phyloP scores from a whole-genome alignment of 345 rosid species.

The Populus euphratica region DNA sequence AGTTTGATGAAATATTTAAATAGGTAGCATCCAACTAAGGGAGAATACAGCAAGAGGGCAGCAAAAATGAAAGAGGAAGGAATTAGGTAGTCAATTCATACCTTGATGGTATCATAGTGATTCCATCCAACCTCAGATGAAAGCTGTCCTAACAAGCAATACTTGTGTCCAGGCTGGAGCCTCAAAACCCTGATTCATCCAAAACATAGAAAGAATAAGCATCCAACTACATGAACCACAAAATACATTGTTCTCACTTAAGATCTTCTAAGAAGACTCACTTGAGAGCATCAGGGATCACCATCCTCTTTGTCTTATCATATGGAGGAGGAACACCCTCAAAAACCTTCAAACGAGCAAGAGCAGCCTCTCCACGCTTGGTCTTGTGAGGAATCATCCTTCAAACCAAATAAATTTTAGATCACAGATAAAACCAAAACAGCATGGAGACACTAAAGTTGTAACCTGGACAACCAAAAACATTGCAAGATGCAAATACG shows the following conservation, averaged over 20 bases:
- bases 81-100: background rate
- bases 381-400: constrained; percentile 38
- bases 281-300: constrained; percentile 37
- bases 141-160: constrained; percentile 32
- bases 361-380: constrained; percentile 37
- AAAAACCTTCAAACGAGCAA: constrained; percentile 32
- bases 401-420: background rate
- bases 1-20: background rate
- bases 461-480: background rate
- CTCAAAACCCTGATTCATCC: constrained; percentile 29
- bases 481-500: background rate
- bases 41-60: background rate
- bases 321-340: constrained; percentile 36
- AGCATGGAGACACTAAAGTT: background rate
- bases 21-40: background rate
- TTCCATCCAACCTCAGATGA: constrained; percentile 38
- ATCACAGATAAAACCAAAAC: background rate
- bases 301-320: constrained; percentile 32
- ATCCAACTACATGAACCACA: background rate
- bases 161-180: constrained; percentile 34
- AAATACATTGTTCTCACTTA: background rate
- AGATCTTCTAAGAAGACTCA: constrained; percentile 2
- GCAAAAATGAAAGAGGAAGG: background rate
- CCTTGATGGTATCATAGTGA: constrained; percentile 34
- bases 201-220: constrained; percentile 4